Base-by-base conservation (phyloP, 495 filamentous ascomycete species). In the Letharia columbiana region DNA sequence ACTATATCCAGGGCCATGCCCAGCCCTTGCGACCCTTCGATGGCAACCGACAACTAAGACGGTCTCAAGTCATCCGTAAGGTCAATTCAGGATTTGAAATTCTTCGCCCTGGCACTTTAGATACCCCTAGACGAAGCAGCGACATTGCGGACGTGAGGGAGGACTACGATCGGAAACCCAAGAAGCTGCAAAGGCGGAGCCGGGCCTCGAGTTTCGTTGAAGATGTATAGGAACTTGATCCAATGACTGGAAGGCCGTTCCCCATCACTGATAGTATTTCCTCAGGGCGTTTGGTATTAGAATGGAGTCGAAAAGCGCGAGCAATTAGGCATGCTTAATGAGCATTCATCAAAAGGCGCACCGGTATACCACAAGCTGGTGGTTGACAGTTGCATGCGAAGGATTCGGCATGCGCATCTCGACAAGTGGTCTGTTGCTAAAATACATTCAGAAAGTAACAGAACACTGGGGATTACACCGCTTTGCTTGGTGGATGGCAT, bases 71-170 rank as follows among this genome's bases (percentile, higher is more conserved):
- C 10, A 67, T 82, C 3, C 78, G 86, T 20, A 82, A 80, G 66
- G 81, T 87, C 20, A 87, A 87, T 66, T 79, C 80, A 13, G 85
- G 86, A 8, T 87, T 88, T 66, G 81, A 86, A 69, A 77, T 88
- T 49, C 72, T 87, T 1, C 79, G 78, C 39, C 83, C 83, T 20
- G 86, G 86, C 23, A 86, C 82, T 9, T 41, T 71, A 64, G 52
- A 57, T 45, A 37, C 37, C 8, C 47, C 63, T 9, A 37, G 50
- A 54, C 66, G 57, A 13, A 66, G 60, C 63, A 57, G 23, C 11
- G 66, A 63, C 56, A 44, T 45, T 23, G 61, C 67, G 31, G 66
- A 68, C 7, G 23, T 39, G 44, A 64, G 50, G 40, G 40, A 65
- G 41, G 50, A 70, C 44, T 73, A 76, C 44, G 75, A 75, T 67